Conservation (phyloP, 805 yeast species). For the Cyberlindnera saturnus region DNA sequence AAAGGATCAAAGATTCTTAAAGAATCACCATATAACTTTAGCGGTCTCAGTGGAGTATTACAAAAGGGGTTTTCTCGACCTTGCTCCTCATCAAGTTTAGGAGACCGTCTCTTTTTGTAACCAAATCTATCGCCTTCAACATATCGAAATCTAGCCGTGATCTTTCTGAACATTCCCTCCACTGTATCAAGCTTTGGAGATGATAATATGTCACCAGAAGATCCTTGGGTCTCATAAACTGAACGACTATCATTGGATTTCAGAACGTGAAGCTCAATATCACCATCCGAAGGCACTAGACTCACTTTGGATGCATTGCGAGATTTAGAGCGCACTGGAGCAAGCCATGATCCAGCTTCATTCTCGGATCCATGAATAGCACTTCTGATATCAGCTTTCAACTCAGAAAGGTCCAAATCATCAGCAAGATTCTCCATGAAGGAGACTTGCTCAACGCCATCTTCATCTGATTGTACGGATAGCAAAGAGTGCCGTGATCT, state of each 20-base stretch:
- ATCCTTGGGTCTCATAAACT: not conserved
- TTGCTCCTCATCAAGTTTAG: not conserved
- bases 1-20: conserved; percentile 33
- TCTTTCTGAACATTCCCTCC: conserved; percentile 11
- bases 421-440: conserved; percentile 11
- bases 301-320: conserved; percentile 4
- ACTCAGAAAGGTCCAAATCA: conserved; percentile 6
- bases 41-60: not conserved
- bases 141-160: conserved; percentile 8
- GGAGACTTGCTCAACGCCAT: conserved; percentile 1
- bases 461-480: not conserved
- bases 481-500: too few relatives aligned
- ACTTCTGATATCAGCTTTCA: conserved; percentile 17
- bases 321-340: conserved; percentile 2
- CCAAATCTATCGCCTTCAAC: conserved; percentile 4
- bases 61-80: not conserved
- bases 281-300: conserved; percentile 1
- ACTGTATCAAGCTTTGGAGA: conserved; percentile 8
- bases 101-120: not conserved
- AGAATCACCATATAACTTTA: conserved; percentile 38
- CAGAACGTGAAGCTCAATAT: not conserved
- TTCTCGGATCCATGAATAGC: conserved; percentile 13
- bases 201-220: not conserved
- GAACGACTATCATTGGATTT: not conserved
- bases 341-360: conserved; percentile 17